These are phyloP conservation scores for Chiua virens DNA, from an alignment of 768 basidiomycete species.

Conservation along the genomic window DNA sequence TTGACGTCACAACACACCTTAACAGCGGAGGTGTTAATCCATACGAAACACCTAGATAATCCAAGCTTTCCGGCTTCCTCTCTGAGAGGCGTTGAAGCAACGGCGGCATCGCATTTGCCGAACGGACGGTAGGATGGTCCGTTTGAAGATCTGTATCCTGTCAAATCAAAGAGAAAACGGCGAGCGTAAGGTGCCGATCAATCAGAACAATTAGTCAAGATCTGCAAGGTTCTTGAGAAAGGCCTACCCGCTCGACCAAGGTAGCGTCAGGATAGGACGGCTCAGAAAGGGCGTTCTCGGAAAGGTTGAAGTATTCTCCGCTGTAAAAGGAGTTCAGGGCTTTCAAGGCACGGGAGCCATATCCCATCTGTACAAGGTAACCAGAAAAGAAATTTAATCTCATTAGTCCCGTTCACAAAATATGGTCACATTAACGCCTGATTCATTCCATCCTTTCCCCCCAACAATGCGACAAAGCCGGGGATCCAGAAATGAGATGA, in stretches of 20 bases:
- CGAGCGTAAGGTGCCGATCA: neutral
- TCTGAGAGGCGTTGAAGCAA: conserved; percentile 89
- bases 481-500: neutral
- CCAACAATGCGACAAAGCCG: neutral
- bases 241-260: conserved; percentile 45
- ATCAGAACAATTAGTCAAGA: conserved; percentile 1
- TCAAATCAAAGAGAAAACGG: neutral
- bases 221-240: neutral
- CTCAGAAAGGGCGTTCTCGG: conserved; percentile 55
- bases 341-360: conserved; percentile 86
- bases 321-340: conserved; percentile 88
- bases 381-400: neutral
- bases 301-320: conserved; percentile 87
- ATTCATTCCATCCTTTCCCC: neutral
- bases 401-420: conserved; percentile 3
- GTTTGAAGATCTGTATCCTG: conserved; percentile 63
- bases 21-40: conserved; percentile 87
- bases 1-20: conserved; percentile 40
- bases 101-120: conserved; percentile 83
- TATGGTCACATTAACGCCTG: neutral
- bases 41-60: conserved; percentile 96
- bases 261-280: conserved; percentile 61
- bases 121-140: conserved; percentile 73
- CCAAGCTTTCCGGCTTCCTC: conserved; percentile 83
- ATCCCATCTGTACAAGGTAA: conserved; percentile 75